These are phyloP conservation scores for Lathyrus tuberosus DNA, from an alignment of 306 rosid species.

Conservation along the genomic window DNA sequence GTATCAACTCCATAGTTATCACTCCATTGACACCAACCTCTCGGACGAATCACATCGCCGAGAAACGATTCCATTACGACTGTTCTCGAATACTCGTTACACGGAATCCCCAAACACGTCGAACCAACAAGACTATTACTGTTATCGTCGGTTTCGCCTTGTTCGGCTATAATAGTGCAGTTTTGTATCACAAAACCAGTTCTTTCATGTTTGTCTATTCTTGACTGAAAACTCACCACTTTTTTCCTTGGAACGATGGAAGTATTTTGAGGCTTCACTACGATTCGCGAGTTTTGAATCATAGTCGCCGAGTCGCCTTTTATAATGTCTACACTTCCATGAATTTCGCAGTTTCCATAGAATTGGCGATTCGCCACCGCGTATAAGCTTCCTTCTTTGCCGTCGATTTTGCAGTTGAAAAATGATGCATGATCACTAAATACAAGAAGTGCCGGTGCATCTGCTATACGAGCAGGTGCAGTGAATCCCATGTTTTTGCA, in stretches of 20 bases:
- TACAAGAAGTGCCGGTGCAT: constrained; percentile 37
- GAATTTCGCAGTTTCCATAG: constrained; percentile 37
- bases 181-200: constrained; percentile 38
- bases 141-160: background rate
- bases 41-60: constrained; percentile 37
- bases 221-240: constrained; percentile 32
- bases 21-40: constrained; percentile 43
- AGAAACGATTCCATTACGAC: constrained; percentile 43
- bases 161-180: constrained; percentile 29
- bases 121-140: background rate
- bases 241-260: background rate
- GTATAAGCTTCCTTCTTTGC: constrained; percentile 24
- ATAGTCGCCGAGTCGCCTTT: constrained; percentile 37
- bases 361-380: constrained; percentile 42
- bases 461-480: constrained; percentile 24
- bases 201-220: constrained; percentile 7
- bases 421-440: constrained; percentile 40
- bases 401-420: constrained; percentile 38
- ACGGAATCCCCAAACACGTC: constrained; percentile 26
- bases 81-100: constrained; percentile 28
- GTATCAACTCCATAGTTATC: constrained; percentile 36
- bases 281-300: constrained; percentile 39
- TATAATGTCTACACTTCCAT: constrained; percentile 16
- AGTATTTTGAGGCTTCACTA: constrained; percentile 7
- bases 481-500: constrained; percentile 40